Percentiles rank a stretch among this genome's conserved stretches.
Evolutionary conservation across 306 rosid species (phyloP).

Genomic region (Aeschynomene evenia): DNA sequence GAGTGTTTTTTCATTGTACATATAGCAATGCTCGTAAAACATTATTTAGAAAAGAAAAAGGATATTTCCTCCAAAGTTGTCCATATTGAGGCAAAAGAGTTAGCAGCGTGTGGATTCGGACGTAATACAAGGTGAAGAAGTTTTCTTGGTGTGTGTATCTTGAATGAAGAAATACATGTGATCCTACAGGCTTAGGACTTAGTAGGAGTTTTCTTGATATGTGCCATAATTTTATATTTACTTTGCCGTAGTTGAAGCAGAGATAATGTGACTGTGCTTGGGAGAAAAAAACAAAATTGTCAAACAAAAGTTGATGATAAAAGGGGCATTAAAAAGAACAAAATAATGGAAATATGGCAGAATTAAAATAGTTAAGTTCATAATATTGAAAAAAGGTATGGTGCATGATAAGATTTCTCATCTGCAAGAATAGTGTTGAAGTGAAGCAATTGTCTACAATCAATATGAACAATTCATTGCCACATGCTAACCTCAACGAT

Average conservation of each 20-base stretch:
- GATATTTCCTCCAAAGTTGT: constrained; percentile 22
- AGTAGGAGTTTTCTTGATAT: constrained; percentile 5
- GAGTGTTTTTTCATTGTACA: too few species aligned
- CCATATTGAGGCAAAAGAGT: constrained; percentile 28
- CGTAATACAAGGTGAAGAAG: constrained; percentile 4
- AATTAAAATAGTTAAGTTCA: too few species aligned
- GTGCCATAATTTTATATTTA: constrained; percentile 15
- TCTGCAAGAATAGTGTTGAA: too few species aligned
- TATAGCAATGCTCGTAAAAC: too few species aligned
- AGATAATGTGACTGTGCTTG: not conserved
- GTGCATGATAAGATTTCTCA: too few species aligned
- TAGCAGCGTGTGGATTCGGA: constrained; percentile 30
- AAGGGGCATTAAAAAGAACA: not conserved
- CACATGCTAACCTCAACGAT: too few species aligned
- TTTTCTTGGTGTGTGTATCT: constrained; percentile 25
- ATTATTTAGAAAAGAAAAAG: constrained; percentile 15
- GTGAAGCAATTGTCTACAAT: too few species aligned
- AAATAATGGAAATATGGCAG: not conserved
- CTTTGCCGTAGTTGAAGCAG: constrained; percentile 6
- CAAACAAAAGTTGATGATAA: not conserved
- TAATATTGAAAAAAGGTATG: not conserved
- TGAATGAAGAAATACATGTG: constrained; percentile 20
- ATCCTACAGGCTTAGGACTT: constrained; percentile 24
- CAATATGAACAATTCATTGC: too few species aligned
- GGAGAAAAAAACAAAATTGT: not conserved